Evolutionary conservation across 139 green algal genomes (phyloP).

Genomic region (Volvox reticuliferus): DNA sequence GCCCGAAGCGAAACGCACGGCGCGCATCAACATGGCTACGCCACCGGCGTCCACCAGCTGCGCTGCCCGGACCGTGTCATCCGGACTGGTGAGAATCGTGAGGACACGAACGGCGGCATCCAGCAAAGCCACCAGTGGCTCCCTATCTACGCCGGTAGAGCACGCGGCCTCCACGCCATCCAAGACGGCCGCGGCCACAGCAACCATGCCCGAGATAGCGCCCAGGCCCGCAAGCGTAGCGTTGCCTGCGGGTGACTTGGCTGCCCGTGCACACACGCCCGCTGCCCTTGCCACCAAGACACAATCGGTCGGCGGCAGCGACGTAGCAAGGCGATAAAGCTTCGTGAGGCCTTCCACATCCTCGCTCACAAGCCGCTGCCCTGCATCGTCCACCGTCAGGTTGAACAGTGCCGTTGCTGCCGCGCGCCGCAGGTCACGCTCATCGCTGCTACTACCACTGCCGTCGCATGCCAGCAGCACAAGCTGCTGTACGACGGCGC

Average conservation of each 20-base stretch:
- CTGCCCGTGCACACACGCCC: constrained; percentile 15
- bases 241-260: constrained; percentile 23
- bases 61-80: background rate
- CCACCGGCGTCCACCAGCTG: constrained; percentile 18
- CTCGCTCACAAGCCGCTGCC: constrained; percentile 50
- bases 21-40: constrained; percentile 28
- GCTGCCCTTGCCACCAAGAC: constrained; percentile 25
- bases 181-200: background rate
- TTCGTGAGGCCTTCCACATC: background rate
- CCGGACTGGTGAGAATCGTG: constrained; percentile 37
- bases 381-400: constrained; percentile 46
- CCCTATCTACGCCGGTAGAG: background rate
- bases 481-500: constrained; percentile 18
- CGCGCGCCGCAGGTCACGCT: constrained; percentile 25
- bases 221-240: constrained; percentile 32
- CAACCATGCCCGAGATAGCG: constrained; percentile 14
- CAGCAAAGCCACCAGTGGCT: background rate
- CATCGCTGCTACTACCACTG: background rate
- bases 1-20: background rate
- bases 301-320: background rate
- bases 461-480: background rate
- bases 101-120: constrained; percentile 51
- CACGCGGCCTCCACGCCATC: background rate
- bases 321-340: background rate
- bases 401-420: constrained; percentile 61